Base-by-base conservation (phyloP, 257 asterid genomes). In the Ocimum tenuiflorum region DNA sequence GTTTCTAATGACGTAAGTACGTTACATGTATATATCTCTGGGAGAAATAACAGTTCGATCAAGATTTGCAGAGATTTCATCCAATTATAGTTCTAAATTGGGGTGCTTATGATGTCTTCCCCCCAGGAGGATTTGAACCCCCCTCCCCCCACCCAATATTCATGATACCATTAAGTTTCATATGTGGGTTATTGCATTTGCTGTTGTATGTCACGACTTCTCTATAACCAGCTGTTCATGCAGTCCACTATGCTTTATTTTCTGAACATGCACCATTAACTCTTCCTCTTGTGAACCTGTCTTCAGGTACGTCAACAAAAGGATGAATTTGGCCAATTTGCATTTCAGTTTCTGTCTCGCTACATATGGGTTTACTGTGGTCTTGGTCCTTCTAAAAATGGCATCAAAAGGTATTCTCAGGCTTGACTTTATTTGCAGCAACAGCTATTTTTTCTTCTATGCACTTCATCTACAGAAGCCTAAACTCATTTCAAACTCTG, bases 301-400 rank as follows among this genome's bases (percentile, higher is more conserved):
- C 23, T 60, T 20, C 70, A 72, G 98, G 76, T 92, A 61, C 83
- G 95, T 63, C 96, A 89, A 80, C 95, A 92, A 65, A 89, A 89
- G 78, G 96, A 92, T 39, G 81, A 67, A 18, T 83, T 81, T 8
- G 94, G 91, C 29, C 71, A 64, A 66, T 67, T 69, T 74, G 81
- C 91, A 7, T 79, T 57, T 68, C 87, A 82, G 77, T 78, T 89
- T 65, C 81, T 92, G 76, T 84, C 96, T 35, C 62, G 81, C 56
- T 89, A 89, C 79, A 85, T 92, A 72, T 80, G 84, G 84, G 88
- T 87, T 69, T 92, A 84, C 67, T 81, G 96, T 76, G 97, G 97
- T 76, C 73, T 78, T 51, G 96, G 98, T 64, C 95, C 84, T 5
- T 76, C 79, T 57, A 83, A 63, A 82, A 75, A 74, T 3, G 98